Evolutionary conservation across 306 rosid genomes (phyloP).

Genomic region (Vigna unguiculata): DNA sequence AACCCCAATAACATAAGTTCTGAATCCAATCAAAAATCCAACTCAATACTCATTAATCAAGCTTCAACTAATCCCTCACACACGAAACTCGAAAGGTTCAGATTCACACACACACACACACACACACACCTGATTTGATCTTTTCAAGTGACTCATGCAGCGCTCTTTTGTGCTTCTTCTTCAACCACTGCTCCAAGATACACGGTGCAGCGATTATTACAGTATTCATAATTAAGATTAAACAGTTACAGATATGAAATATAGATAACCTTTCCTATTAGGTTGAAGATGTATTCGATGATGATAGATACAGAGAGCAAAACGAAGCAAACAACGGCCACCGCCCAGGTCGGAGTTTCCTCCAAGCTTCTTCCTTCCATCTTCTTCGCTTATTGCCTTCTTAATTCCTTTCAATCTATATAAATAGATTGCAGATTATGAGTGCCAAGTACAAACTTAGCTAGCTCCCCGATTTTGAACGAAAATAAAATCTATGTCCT

Average conservation of each 20-base stretch:
- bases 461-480: not conserved
- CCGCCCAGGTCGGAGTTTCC: constrained; percentile 16
- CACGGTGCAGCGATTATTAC: too few species aligned
- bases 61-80: not conserved
- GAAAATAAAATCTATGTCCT: not conserved
- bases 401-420: too few species aligned
- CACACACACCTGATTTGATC: constrained; percentile 25
- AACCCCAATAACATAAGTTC: constrained; percentile 14
- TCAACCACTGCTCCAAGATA: constrained; percentile 1
- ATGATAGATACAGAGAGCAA: constrained; percentile 4
- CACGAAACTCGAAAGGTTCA: not conserved
- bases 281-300: not conserved
- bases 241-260: not conserved
- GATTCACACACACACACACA: not conserved
- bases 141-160: constrained; percentile 6
- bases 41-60: not conserved
- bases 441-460: not conserved
- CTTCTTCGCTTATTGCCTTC: not conserved
- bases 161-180: constrained; percentile 8
- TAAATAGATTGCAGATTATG: too few species aligned
- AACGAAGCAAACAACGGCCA: constrained; percentile 13
- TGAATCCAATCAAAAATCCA: not conserved
- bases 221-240: not conserved
- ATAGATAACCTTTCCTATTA: constrained; percentile 1
- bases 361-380: constrained; percentile 5